These are phyloP conservation scores for Lipomyces sp. DNA, from an alignment of 805 yeast species.

Conservation along the genomic window DNA sequence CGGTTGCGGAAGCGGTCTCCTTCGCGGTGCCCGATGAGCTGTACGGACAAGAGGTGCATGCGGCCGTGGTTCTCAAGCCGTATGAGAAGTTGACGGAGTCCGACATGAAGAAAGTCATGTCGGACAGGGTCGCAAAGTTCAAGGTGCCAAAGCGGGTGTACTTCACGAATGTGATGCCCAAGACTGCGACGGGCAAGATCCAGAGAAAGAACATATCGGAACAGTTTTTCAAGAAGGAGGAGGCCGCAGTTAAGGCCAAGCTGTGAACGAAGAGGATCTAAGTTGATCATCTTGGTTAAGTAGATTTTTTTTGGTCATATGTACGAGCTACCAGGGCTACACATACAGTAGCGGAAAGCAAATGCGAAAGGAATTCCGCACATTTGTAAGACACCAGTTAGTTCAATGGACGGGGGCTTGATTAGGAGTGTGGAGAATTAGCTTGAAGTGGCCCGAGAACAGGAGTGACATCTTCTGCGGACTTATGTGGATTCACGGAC, in stretches of 20 bases:
- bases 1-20: slow-evolving; percentile 66
- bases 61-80: slow-evolving; percentile 57
- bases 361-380: no score
- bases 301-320: no score
- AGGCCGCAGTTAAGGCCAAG: slow-evolving; percentile 36
- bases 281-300: not conserved
- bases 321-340: no score
- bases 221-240: slow-evolving; percentile 39
- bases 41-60: slow-evolving; percentile 70
- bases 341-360: no score
- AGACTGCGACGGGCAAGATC: slow-evolving; percentile 75
- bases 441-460: no score
- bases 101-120: slow-evolving; percentile 49
- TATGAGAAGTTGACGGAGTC: slow-evolving; percentile 38
- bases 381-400: no score
- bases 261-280: slow-evolving; percentile 21
- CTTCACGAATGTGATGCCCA: slow-evolving; percentile 62
- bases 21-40: slow-evolving; percentile 65
- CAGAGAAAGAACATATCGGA: slow-evolving; percentile 63
- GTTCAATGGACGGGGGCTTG: no score
- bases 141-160: slow-evolving; percentile 59
- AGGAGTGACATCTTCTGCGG: no score
- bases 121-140: slow-evolving; percentile 50
- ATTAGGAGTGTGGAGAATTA: no score
- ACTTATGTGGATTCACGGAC: no score